Evolutionary conservation across 441 rosid genomes (phyloP), one percentile per base, ranked within the genome.

Genomic region (Rhodomyrtus psidioides): DNA sequence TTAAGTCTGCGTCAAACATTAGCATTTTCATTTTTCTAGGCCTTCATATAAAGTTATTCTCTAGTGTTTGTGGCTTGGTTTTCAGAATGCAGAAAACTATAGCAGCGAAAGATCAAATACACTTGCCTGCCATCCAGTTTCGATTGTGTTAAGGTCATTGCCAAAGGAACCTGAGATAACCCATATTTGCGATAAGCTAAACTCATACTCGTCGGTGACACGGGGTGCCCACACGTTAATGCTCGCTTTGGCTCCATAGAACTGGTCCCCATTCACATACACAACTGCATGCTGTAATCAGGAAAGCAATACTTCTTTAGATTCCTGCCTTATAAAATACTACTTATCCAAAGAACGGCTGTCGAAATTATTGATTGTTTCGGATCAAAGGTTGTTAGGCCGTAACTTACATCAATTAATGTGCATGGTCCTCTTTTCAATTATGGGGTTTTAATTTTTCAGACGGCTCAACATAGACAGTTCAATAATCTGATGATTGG

Each of bases 61-160:
- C 76, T 34, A 65, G 46, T 65, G 14, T 34, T 34, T 34, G 46
- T 34, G 46, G 26, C 34, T 26, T 19, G 46, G 26, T 65, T 34
- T 34, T 34, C 76, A 65, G 76, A 65, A 65, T 65, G 76, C 46
- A 65, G 46, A 34, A 26, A 19, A 65, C 19, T 34, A 34, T 65
- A 65, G 26, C 7, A 0, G 49, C 0, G 46, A 34, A 19, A 19
- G 26, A 34, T 65, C 46, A 34, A 65, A 19, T 2, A 34, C 46
- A 81, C 83, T 81, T n/a, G 56, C 83, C 83, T 81, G 83, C 83
- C 83, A 81, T 24, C 83, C 83, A 19, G 83, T 56, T 81, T 81
- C 83, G 39, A 81, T 81, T 49, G 83, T 81, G 83, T 81, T 81
- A 28, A 81, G 83, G 56, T 81, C 83, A 23, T 81, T 81, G 13